Conservation (phyloP, 163 green algal species). For the Scenedesmus sp. region DNA sequence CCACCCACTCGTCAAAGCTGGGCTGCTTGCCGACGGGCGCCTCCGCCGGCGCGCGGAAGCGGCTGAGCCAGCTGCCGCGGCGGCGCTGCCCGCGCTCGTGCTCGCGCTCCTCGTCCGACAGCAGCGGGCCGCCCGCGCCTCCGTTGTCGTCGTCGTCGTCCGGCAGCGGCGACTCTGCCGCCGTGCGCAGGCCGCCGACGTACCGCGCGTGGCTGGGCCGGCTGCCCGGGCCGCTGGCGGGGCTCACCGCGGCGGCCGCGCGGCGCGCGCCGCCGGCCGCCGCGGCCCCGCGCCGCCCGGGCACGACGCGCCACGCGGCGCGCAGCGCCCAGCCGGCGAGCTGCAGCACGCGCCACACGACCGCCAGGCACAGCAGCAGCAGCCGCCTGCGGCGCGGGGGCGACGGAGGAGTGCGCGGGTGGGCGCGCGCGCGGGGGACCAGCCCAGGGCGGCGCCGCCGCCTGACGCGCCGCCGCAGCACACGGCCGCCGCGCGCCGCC, state of each 20-base stretch:
- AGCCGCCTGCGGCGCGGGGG: conserved; percentile 12
- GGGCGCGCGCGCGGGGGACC: too few species aligned
- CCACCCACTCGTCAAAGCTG: background rate
- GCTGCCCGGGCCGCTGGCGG: background rate
- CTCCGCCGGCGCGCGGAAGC: background rate
- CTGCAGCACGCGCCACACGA: background rate
- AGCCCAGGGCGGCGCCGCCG: too few species aligned
- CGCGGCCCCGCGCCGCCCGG: background rate
- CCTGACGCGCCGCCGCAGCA: too few species aligned
- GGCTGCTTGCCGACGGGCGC: background rate
- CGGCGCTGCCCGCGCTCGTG: background rate
- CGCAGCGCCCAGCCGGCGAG: background rate
- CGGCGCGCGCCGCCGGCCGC: background rate
- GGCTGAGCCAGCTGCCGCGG: background rate
- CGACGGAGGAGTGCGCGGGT: too few species aligned
- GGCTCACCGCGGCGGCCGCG: background rate
- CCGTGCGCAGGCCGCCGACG: too few species aligned
- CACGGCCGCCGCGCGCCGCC: too few species aligned
- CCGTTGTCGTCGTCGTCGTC: background rate
- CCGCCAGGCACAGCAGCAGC: background rate
- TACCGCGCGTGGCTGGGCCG: background rate
- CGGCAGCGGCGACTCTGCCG: background rate
- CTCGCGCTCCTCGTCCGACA: conserved; percentile 31
- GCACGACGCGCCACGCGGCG: background rate
- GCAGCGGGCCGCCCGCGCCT: background rate